Evolutionary conservation across 2,329 filamentous ascomycete genomes (phyloP).

Genomic region (Parastagonospora nodorum): DNA sequence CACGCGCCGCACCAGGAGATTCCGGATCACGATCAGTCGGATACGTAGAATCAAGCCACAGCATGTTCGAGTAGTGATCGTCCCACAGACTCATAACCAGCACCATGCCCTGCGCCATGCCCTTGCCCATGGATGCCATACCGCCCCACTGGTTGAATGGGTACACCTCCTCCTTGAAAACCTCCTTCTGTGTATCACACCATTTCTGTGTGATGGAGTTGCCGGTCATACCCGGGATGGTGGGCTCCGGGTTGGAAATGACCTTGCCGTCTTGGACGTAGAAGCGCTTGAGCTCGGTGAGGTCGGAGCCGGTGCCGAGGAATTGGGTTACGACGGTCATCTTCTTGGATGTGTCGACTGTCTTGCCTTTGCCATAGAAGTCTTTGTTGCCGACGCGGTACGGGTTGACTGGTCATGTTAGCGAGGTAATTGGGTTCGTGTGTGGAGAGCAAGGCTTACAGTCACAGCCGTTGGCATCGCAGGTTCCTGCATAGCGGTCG

Average conservation of each 20-base stretch:
- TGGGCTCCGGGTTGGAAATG: conserved; percentile 51
- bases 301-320: conserved; percentile 46
- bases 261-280: conserved; percentile 56
- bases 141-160: conserved; percentile 63
- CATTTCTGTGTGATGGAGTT: conserved; percentile 36
- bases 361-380: conserved; percentile 64
- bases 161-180: conserved; percentile 44
- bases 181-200: conserved; percentile 34
- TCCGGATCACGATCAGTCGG: conserved; percentile 50
- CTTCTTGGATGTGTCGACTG: conserved; percentile 45
- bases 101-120: conserved; percentile 63
- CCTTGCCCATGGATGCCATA: conserved; percentile 59
- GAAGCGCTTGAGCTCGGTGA: conserved; percentile 50
- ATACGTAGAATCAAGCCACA: conserved; percentile 73
- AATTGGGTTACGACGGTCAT: conserved; percentile 58
- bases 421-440: not conserved
- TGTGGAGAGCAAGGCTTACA: conserved; percentile 30
- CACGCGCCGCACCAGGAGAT: conserved; percentile 38
- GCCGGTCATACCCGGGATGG: conserved; percentile 50
- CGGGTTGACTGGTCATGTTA: conserved; percentile 23
- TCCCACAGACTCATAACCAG: conserved; percentile 67
- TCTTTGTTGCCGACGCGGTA: conserved; percentile 66
- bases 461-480: conserved; percentile 71
- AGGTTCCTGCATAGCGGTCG: conserved; percentile 63
- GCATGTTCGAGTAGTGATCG: conserved; percentile 70